A percentile compares a stretch with the other conserved stretches of the same genome.
Evolutionary conservation across 768 basidiomycete genomes (phyloP).

Genomic region (Russula compacta): DNA sequence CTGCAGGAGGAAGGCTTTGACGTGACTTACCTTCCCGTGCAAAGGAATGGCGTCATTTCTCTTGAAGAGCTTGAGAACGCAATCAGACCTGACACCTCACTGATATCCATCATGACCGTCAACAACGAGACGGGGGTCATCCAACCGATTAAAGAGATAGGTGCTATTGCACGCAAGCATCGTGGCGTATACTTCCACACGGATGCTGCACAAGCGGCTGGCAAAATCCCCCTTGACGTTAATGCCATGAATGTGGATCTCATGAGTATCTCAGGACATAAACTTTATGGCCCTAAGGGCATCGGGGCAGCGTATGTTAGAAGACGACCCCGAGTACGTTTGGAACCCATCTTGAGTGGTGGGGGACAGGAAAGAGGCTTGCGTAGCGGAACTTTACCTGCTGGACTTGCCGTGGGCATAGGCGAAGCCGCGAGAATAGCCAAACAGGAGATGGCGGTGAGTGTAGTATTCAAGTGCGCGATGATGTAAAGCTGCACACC

Average conservation of each 20-base stretch:
- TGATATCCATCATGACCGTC: conserved; percentile 98
- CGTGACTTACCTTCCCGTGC: conserved; percentile 93
- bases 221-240: conserved; percentile 87
- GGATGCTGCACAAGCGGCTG: conserved; percentile 92
- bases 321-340: conserved; percentile 80
- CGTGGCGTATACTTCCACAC: conserved; percentile 93
- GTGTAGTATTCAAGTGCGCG: conserved; percentile 29
- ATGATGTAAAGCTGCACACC: conserved; percentile 29
- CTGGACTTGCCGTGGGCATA: conserved; percentile 81
- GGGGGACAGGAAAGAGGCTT: conserved; percentile 97
- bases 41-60: conserved; percentile 72
- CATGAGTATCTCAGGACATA: conserved; percentile 95
- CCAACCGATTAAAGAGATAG: conserved; percentile 94
- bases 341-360: conserved; percentile 92
- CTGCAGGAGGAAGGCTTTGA: conserved; percentile 96
- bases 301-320: conserved; percentile 92
- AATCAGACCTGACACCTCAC: conserved; percentile 84
- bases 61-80: conserved; percentile 74
- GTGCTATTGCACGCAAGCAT: conserved; percentile 74
- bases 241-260: conserved; percentile 94
- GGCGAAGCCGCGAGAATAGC: conserved; percentile 94
- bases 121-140: conserved; percentile 99
- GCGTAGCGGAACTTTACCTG: conserved; percentile 88
- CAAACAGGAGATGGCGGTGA: conserved; percentile 84
- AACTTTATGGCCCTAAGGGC: conserved; percentile 97